Base-by-base conservation (phyloP, 2,329 filamentous ascomycete genomes). In the Aureobasidium lini region DNA sequence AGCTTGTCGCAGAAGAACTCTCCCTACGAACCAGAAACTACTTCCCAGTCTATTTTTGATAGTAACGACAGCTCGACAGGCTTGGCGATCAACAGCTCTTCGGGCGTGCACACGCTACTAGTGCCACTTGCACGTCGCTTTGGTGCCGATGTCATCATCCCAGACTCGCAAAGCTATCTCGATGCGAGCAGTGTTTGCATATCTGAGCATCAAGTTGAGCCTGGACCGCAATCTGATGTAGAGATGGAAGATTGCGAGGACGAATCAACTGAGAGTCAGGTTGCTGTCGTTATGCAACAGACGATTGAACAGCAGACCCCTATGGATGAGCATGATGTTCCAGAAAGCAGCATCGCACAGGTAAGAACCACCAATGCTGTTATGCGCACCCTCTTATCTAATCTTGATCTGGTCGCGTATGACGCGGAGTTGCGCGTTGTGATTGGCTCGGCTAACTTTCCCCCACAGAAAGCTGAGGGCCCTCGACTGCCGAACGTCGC, bases 161-260 rank as follows among this genome's bases (percentile, higher is more conserved):
- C 64, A 9, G 66, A 69, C 28, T 68, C 66, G 10, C 67, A 66
- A 28, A 65, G 62, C 44, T 61, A 36, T 10, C 28, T 47, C 1
- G 54, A 57, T n/a, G 54, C 18, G 6, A 57, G 43, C n/a, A 57
- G 54, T 15, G 8, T 47, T 13, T 43, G 48, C 34, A 18, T 57
- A 5, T 57, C 54, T n/a, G 54, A 48, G 23, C 43, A 44, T 7
- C 52, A 32, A 3, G 23, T 29, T 10, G 40, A 36, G n/a, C 28
- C 16, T 15, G 13, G 28, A 8, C n/a, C 18, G 39, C 18, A 2
- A 4, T 23, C 13, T 5, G 49, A 53, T 36, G 16, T 34, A 13
- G 28, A 42, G 11, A 43, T 54, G 39, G 29, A 46, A n/a, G 31
- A 18, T 16, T 13, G 15, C 8, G 52, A 46, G 28, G 52, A 56